Evolutionary conservation across 306 rosid genomes (phyloP), one percentile per base, ranked within the genome.

Genomic region (Vigna trinervia): DNA sequence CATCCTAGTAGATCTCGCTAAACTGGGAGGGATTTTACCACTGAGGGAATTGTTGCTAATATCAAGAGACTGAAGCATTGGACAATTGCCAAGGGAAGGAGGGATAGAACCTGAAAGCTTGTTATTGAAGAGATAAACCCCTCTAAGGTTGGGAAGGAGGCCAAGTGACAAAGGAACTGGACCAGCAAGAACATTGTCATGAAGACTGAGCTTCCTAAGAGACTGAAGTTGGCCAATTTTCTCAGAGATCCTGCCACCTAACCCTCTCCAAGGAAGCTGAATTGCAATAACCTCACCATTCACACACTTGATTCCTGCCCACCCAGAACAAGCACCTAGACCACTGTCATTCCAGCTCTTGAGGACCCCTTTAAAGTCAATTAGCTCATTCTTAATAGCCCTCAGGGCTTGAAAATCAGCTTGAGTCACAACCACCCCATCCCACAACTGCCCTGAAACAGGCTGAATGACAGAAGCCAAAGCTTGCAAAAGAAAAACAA

Each of bases 211-310:
- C 86, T 88, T 92, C 74, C 97, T 79, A 47, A 95, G 93, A 17
- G 88, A 78, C 79, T 77, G 96, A 74, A 95, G 97, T 47, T 86
- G 89, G 8, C 97, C 96, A 52, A 95, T 90, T 74, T 86, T 87
- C 80, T 92, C 90, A 0, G 97, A 90, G 80, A 95, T 92, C 51
- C 79, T n/a, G 0, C 99, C 99, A 1, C 94, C 92, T 3, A 95
- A 86, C 15, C 91, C 91, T 80, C 76, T 92, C 97, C 97, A 95
- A 34, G 99, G 99, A 82, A 95, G 92, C 80, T 95, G 99, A 64
- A 95, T 88, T 5, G 90, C 97, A 61, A 95, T 86, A 36, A 95
- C 99, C 26, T 92, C 92, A 3, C 99, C 99, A 4, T 87, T 89
- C 41, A 86, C 88, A 73, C 99, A 95, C 76, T 95, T 95, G 83